Percentiles rank a stretch among this genome's conserved stretches.
Evolutionary conservation across 768 basidiomycete species (phyloP).

Genomic region (Pisolithus microcarpus): DNA sequence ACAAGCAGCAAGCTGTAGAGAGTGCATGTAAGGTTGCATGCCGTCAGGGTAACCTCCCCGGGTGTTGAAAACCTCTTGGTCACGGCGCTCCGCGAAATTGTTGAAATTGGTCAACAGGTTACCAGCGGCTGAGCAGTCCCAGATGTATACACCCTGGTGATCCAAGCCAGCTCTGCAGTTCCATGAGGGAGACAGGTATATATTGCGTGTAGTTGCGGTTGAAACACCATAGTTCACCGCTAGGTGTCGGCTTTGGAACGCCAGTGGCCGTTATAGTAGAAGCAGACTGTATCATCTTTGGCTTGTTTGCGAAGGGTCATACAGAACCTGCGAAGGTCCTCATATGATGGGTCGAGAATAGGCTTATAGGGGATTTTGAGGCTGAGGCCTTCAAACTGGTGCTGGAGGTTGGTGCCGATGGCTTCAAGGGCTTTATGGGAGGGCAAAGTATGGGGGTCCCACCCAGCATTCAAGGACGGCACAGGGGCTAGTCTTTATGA

Average conservation of each 20-base stretch:
- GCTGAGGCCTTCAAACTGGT: slow-evolving; percentile 93
- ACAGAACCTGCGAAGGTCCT: slow-evolving; percentile 87
- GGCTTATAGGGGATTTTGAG: slow-evolving; percentile 93
- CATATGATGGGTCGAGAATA: slow-evolving; percentile 89
- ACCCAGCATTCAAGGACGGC: slow-evolving; percentile 96
- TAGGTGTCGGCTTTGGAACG: slow-evolving; percentile 92
- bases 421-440: slow-evolving; percentile 90
- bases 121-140: slow-evolving; percentile 99
- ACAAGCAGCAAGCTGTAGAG: slow-evolving; percentile 93
- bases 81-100: slow-evolving; percentile 64
- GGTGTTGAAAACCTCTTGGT: slow-evolving; percentile 52
- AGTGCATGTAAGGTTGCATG: slow-evolving; percentile 69
- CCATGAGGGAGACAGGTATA: slow-evolving; percentile 91
- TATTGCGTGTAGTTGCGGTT: slow-evolving; percentile 97
- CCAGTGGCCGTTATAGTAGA: slow-evolving; percentile 99
- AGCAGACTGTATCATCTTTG: slow-evolving; percentile 88
- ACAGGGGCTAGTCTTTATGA: slow-evolving; percentile 95
- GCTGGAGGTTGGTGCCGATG: slow-evolving; percentile 86
- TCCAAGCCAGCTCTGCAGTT: slow-evolving; percentile 89
- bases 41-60: slow-evolving; percentile 56
- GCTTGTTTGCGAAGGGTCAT: slow-evolving; percentile 76
- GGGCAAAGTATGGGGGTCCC: slow-evolving; percentile 87
- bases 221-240: slow-evolving; percentile 98
- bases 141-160: slow-evolving; percentile 95
- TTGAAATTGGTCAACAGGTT: slow-evolving; percentile 89